These are phyloP conservation scores for Stachybotrys chlorohalonatus DNA, from an alignment of 2,329 filamentous ascomycete species.

Conservation along the genomic window DNA sequence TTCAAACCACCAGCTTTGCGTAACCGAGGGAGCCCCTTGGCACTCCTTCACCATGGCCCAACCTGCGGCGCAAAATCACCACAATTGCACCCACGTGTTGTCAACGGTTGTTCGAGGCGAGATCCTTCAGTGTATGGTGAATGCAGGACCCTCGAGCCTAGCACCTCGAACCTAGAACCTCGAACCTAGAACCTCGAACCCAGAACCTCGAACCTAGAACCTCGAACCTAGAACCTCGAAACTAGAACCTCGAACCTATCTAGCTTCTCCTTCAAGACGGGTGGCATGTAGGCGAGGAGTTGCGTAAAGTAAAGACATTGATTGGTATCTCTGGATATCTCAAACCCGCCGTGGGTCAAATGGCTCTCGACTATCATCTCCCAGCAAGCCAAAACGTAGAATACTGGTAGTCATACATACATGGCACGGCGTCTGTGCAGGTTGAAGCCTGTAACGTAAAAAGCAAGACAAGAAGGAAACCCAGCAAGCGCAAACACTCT, in stretches of 20 bases:
- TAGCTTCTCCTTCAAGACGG: no score
- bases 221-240: no score
- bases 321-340: background rate
- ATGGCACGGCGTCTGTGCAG: background rate
- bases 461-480: background rate
- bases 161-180: no score
- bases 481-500: no score
- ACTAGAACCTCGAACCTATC: no score
- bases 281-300: background rate
- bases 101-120: background rate
- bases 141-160: no score
- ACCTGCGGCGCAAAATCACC: background rate
- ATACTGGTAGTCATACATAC: background rate
- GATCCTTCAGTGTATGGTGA: background rate
- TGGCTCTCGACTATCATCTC: background rate
- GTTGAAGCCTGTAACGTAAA: background rate
- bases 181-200: no score
- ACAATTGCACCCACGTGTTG: background rate
- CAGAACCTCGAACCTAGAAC: no score
- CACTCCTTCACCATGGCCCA: no score
- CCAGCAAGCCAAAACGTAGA: background rate
- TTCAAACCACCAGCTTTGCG: background rate
- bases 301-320: background rate
- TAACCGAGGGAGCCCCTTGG: background rate
- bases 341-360: background rate